These are phyloP conservation scores for Candida maesae DNA, from an alignment of 805 yeast genomes.

Conservation along the genomic window DNA sequence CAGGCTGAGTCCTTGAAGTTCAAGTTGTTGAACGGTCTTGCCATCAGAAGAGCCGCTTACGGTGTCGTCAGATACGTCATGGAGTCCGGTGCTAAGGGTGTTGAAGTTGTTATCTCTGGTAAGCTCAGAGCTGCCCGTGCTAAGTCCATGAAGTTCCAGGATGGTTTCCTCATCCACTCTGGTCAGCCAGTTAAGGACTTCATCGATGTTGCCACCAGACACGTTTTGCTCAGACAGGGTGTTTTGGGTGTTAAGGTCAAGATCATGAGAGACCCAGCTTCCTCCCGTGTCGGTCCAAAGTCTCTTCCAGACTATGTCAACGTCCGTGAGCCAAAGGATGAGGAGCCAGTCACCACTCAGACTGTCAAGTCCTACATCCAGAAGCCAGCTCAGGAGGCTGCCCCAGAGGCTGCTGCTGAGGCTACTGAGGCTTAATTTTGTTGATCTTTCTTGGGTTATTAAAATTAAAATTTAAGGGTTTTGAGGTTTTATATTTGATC, in stretches of 20 bases:
- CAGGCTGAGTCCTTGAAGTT: constrained; percentile 99
- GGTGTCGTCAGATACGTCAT: constrained; percentile 99
- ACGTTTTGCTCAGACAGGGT: constrained; percentile 99
- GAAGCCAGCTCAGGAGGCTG: constrained; percentile 27
- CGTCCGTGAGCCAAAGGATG: constrained; percentile 94
- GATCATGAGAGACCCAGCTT: constrained; percentile 98
- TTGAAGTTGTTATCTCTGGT: constrained; percentile 99
- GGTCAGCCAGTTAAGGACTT: constrained; percentile 99
- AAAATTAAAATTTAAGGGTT: constrained; percentile 1
- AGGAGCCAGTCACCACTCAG: constrained; percentile 75
- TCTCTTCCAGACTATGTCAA: constrained; percentile 94
- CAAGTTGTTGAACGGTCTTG: constrained; percentile 97
- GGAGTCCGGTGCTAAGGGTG: constrained; percentile 99
- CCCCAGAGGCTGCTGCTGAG: constrained; percentile 20
- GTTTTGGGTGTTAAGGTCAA: constrained; percentile 99
- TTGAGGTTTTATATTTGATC: not conserved
- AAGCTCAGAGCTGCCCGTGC: constrained; percentile 99
- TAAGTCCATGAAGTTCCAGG: constrained; percentile 99
- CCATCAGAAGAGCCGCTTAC: constrained; percentile 99
- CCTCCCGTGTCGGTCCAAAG: constrained; percentile 79
- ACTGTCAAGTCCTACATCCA: constrained; percentile 69
- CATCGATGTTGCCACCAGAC: constrained; percentile 98
- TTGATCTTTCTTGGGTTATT: not conserved
- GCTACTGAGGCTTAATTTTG: constrained; percentile 20
- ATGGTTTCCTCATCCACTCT: constrained; percentile 99